Evolutionary conservation across 208 protist species (phyloP).

Genomic region (Naegleria fowleri): DNA sequence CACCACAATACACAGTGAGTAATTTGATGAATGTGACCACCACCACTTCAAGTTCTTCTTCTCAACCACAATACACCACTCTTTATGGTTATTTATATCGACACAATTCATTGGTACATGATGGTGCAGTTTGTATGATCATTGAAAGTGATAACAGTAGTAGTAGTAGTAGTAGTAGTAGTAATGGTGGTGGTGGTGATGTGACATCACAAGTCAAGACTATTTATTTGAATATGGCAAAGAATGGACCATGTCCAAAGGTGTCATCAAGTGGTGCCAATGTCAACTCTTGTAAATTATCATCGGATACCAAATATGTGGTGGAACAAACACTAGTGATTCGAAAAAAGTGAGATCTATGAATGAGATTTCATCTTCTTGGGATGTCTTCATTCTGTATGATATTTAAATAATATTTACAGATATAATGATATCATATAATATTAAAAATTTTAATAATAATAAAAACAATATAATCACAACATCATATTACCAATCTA

Average conservation of each 20-base stretch:
- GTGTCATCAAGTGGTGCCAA: neutral
- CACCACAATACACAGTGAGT: neutral
- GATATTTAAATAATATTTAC: no score
- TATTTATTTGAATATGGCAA: neutral
- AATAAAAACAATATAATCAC: no score
- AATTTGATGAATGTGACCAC: neutral
- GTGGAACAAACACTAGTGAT: neutral
- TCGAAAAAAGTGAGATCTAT: neutral
- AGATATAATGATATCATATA: no score
- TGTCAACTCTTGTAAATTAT: neutral
- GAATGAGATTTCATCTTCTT: no score
- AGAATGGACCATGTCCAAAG: neutral
- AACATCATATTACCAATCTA: neutral
- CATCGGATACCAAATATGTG: neutral
- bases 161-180: no score
- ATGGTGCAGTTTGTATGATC: neutral
- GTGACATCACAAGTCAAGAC: no score
- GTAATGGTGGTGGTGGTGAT: no score
- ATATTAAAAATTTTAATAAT: no score
- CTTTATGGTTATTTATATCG: neutral
- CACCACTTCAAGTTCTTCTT: no score
- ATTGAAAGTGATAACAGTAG: no score
- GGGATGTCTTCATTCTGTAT: no score
- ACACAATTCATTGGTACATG: neutral
- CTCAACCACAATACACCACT: no score